phyloP scores from a whole-genome alignment of 768 basidiomycete species.

The Trametes cinnabarina region DNA sequence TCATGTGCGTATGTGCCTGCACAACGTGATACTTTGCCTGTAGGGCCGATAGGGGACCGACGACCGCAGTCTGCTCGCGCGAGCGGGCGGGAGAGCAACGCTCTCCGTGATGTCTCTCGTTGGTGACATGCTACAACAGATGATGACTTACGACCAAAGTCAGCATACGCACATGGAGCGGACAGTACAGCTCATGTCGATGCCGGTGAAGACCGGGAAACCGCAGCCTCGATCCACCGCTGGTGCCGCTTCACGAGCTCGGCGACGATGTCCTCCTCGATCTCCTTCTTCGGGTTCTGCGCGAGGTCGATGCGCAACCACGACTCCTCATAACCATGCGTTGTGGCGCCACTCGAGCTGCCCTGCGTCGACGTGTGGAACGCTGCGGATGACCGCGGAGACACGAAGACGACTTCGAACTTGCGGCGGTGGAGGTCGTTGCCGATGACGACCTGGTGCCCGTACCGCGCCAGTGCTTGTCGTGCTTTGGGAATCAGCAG shows the following conservation, averaged over 20 bases:
- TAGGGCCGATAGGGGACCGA: no score
- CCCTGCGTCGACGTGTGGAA: background rate
- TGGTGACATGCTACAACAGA: no score
- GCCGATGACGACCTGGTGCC: slow-evolving; percentile 96
- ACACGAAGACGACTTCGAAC: slow-evolving; percentile 89
- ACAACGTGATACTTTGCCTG: no score
- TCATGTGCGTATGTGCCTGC: no score
- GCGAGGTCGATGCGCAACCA: slow-evolving; percentile 61
- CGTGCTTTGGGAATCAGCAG: slow-evolving; percentile 90
- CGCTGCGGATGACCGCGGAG: slow-evolving; percentile 34
- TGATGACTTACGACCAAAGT: background rate
- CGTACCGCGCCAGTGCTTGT: slow-evolving; percentile 86
- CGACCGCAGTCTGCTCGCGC: no score
- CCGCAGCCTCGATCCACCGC: slow-evolving; percentile 51
- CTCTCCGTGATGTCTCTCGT: no score
- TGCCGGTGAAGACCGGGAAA: background rate
- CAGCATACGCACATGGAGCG: background rate
- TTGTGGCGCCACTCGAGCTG: slow-evolving; percentile 20
- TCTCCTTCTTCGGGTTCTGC: slow-evolving; percentile 56
- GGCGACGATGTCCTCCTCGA: slow-evolving; percentile 86
- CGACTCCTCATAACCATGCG: slow-evolving; percentile 45
- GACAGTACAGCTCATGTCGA: background rate
- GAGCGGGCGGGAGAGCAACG: no score
- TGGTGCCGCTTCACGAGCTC: slow-evolving; percentile 75
- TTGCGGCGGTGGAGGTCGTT: slow-evolving; percentile 94